Base-by-base conservation (phyloP, 1,284 basidiomycete species). In the Meira nashicola region DNA sequence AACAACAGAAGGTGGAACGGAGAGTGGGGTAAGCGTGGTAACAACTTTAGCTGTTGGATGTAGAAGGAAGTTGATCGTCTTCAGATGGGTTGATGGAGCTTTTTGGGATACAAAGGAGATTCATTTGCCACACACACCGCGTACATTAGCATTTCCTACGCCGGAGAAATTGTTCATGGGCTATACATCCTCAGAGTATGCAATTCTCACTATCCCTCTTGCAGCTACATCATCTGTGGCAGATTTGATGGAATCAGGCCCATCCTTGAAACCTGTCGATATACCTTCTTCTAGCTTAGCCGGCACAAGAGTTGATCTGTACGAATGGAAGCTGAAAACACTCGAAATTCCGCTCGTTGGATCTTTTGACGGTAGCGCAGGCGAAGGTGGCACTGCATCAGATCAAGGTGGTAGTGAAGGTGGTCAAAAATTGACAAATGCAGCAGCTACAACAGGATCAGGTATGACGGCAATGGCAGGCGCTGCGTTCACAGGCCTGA, bases 1-100 rank as follows among this genome's bases (percentile, higher is more conserved):
- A 38, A 23, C 37, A 15, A 17, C 37, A 9, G 40, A 37, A 39
- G 39, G 28, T 21, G 37, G 39, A 8, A 43, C 12, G 10, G 58
- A 59, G 39, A 48, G 39, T 15, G 46, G 38, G 21, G 23, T 62
- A 46, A 55, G 55, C 39, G 57, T 86, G 15, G 81, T 89, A n/a
- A 89, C 89, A 0, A 84, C 85, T 58, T 82, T 98, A 9, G 83
- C 91, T 3, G 83, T 97, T 7, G 93, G 91, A 14, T 93, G 92
- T 72, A 82, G 87, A 66, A 84, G 92, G 64, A 90, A 88, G 76
- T 84, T 92, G 0, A 85, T 94, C 1, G 80, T 96, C 11, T 92
- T 92, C 74, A 83, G 85, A 2, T 95, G 92, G 90, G 64, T 76
- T 65, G 89, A 92, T 68, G 89, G 89, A 21, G 87, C 89, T 68